These are phyloP conservation scores for Furcasterigmium sp. DNA, from an alignment of 2,329 filamentous ascomycete species.

Conservation along the genomic window DNA sequence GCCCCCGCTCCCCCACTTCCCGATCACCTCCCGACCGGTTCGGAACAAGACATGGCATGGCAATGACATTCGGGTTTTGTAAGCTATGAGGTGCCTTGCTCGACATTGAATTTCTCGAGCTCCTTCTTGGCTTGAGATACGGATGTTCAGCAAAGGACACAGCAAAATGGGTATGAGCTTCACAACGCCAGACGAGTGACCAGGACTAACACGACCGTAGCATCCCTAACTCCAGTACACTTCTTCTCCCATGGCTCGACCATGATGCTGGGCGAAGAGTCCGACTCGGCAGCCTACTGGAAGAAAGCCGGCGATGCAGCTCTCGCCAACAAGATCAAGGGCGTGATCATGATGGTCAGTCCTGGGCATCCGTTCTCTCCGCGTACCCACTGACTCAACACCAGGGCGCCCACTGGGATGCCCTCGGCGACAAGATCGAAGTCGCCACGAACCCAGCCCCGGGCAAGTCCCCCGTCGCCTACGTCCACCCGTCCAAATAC, in stretches of 20 bases:
- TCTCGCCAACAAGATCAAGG: slow-evolving; percentile 52
- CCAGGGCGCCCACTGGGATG: slow-evolving; percentile 66
- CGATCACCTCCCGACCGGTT: too few relatives aligned
- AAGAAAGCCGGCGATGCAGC: slow-evolving; percentile 60
- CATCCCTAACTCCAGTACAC: slow-evolving; percentile 47
- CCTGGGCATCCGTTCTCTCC: too few relatives aligned
- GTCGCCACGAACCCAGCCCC: slow-evolving; percentile 57
- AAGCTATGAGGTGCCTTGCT: too few relatives aligned
- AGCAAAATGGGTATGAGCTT: too few relatives aligned
- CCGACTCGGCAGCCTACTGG: slow-evolving; percentile 58
- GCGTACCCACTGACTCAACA: slow-evolving; percentile 21
- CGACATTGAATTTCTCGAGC: too few relatives aligned
- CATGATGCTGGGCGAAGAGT: slow-evolving; percentile 66
- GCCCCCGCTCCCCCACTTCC: too few relatives aligned
- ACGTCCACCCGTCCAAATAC: slow-evolving; percentile 63
- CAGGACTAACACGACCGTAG: too few relatives aligned
- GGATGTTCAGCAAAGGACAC: too few relatives aligned
- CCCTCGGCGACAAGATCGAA: slow-evolving; percentile 48
- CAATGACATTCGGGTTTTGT: too few relatives aligned
- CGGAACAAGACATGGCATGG: too few relatives aligned
- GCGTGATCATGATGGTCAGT: slow-evolving; percentile 64
- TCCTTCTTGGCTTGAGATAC: too few relatives aligned
- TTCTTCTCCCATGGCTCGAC: slow-evolving; percentile 68
- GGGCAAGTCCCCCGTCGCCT: slow-evolving; percentile 58
- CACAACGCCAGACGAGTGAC: too few relatives aligned